Conservation (phyloP, 306 rosid genomes). For the Castanea crenata region DNA sequence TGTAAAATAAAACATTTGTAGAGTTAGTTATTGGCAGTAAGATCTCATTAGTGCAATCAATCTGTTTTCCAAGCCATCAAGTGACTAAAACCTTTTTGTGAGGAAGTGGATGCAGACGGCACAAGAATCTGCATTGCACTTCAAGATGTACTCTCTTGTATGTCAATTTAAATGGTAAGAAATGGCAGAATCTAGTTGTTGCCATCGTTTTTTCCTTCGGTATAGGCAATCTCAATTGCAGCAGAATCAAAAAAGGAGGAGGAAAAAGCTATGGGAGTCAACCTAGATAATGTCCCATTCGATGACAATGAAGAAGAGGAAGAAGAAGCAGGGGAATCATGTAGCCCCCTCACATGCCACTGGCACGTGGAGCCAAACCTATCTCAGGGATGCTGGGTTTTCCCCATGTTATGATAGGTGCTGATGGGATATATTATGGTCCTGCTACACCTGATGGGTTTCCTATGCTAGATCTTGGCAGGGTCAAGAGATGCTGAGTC, state of each 20-base stretch:
- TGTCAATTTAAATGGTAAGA: not conserved
- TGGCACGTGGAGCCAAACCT: conserved; percentile 85
- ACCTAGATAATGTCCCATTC: conserved; percentile 87
- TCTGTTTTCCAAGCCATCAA: too few relatives aligned
- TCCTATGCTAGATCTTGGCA: conserved; percentile 78
- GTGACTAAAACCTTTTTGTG: too few relatives aligned
- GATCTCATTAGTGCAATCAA: too few relatives aligned
- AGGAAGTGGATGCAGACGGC: too few relatives aligned
- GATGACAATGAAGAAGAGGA: conserved; percentile 99
- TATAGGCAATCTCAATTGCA: conserved; percentile 78
- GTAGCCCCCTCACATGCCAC: conserved; percentile 95
- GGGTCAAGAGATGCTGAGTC: conserved; percentile 66
- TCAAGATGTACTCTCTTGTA: too few relatives aligned
- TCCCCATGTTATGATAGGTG: conserved; percentile 86
- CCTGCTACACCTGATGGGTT: conserved; percentile 84
- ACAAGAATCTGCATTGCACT: too few relatives aligned
- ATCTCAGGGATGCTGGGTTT: conserved; percentile 87
- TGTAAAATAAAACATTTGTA: too few relatives aligned
- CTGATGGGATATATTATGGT: conserved; percentile 81
- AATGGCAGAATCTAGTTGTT: conserved; percentile 16
- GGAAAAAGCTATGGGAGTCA: conserved; percentile 93
- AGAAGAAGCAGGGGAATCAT: conserved; percentile 92
- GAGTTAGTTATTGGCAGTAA: too few relatives aligned
- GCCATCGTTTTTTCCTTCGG: not conserved
- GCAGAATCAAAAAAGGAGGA: conserved; percentile 94